Conservation (phyloP, 2,329 filamentous ascomycete genomes). For the Fusarium sp. region DNA sequence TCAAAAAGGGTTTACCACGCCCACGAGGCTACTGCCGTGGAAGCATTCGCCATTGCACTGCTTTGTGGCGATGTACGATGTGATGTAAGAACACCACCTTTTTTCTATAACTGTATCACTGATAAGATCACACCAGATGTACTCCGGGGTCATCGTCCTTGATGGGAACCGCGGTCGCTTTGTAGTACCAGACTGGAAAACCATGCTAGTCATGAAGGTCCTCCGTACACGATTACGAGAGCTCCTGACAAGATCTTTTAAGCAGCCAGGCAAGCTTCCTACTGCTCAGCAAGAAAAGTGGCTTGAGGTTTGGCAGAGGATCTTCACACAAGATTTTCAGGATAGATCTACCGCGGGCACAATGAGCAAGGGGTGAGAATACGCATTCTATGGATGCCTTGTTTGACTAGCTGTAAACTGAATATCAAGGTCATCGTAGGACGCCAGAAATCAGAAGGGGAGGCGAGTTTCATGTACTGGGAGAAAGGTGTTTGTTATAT, state of each 20-base stretch:
- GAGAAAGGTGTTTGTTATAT: not conserved
- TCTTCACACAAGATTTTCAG: constrained; percentile 67
- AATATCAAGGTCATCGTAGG: not conserved
- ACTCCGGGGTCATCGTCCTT: constrained; percentile 84
- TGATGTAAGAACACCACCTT: constrained; percentile 65
- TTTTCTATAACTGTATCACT: not conserved
- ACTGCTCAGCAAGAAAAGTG: constrained; percentile 76
- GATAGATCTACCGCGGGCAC: constrained; percentile 42
- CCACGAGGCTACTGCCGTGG: constrained; percentile 83
- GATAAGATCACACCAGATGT: constrained; percentile 66
- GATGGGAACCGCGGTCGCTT: constrained; percentile 90
- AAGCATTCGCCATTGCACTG: constrained; percentile 84
- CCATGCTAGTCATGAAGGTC: constrained; percentile 86
- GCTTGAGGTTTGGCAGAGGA: constrained; percentile 77
- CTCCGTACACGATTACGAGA: constrained; percentile 79
- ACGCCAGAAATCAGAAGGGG: not conserved
- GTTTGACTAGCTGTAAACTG: not conserved
- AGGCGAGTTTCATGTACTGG: not conserved
- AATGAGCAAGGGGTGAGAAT: constrained; percentile 44
- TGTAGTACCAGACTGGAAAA: constrained; percentile 86
- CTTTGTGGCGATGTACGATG: constrained; percentile 90
- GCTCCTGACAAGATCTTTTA: constrained; percentile 76
- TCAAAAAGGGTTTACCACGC: constrained; percentile 80
- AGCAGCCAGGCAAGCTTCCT: constrained; percentile 68
- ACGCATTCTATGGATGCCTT: not conserved